These are phyloP conservation scores for Collybia nuda DNA, from an alignment of 768 basidiomycete genomes.

Conservation along the genomic window DNA sequence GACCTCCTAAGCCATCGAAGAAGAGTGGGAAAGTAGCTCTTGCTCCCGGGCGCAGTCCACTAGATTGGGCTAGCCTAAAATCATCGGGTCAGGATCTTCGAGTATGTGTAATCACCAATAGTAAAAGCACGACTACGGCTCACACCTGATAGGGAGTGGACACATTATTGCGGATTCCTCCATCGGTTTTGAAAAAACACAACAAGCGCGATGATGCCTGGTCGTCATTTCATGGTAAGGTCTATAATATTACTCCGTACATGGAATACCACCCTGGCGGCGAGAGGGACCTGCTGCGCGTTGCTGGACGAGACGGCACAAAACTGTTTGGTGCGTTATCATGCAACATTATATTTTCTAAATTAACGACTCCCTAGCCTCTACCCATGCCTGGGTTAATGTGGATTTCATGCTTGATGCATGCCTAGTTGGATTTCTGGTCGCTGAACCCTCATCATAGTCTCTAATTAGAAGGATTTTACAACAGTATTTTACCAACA, in stretches of 20 bases:
- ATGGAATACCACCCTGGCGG: constrained; percentile 93
- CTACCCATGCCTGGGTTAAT: constrained; percentile 96
- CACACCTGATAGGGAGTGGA: constrained; percentile 60
- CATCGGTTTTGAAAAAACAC: constrained; percentile 77
- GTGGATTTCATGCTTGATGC: constrained; percentile 94
- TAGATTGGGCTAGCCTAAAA: constrained; percentile 94
- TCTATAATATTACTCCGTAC: constrained; percentile 96
- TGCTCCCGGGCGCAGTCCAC: constrained; percentile 84
- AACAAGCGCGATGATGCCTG: constrained; percentile 88
- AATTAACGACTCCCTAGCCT: constrained; percentile 43
- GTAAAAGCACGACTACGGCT: background rate
- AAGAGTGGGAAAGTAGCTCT: constrained; percentile 81
- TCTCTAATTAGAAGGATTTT: background rate
- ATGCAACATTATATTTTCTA: background rate
- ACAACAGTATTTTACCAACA: background rate
- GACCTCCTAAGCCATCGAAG: constrained; percentile 52
- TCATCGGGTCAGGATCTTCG: constrained; percentile 77
- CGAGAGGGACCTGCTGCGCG: constrained; percentile 90
- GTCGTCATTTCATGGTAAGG: constrained; percentile 89
- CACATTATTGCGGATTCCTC: constrained; percentile 66
- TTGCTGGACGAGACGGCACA: constrained; percentile 93
- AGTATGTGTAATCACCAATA: constrained; percentile 38
- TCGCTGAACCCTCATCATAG: constrained; percentile 59
- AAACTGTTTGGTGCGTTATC: constrained; percentile 80
- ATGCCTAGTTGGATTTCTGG: constrained; percentile 89